Evolutionary conservation across 768 basidiomycete genomes (phyloP).

Genomic region (Lactarius sanguifluus): DNA sequence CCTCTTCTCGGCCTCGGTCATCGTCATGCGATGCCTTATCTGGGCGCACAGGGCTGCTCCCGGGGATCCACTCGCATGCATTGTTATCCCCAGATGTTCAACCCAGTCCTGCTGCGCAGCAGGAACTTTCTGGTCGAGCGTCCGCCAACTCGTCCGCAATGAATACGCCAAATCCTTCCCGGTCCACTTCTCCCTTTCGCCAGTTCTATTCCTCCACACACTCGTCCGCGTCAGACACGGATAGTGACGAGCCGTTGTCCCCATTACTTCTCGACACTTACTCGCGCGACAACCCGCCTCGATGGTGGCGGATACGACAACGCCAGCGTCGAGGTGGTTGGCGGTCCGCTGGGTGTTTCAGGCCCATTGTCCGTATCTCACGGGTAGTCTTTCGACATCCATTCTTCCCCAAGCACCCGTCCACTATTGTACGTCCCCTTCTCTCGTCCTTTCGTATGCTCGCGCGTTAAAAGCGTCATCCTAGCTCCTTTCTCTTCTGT

Average conservation of each 20-base stretch:
- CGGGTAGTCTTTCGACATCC: conserved; percentile 65
- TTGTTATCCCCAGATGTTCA: conserved; percentile 5
- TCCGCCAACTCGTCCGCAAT: conserved; percentile 38
- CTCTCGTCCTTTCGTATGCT: conserved; percentile 8
- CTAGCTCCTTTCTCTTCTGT: conserved; percentile 67
- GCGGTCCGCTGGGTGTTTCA: conserved; percentile 45
- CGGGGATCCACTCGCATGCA: conserved; percentile 30
- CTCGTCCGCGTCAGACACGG: conserved; percentile 59
- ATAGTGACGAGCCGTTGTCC: conserved; percentile 54
- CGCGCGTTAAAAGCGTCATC: conserved; percentile 23
- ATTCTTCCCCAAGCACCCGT: conserved; percentile 75
- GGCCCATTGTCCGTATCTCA: conserved; percentile 54
- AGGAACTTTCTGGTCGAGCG: conserved; percentile 8
- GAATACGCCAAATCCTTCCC: conserved; percentile 59
- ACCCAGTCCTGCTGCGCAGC: conserved; percentile 4
- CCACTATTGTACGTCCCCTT: conserved; percentile 64
- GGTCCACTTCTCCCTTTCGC: conserved; percentile 58
- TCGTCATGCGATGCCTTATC: background rate
- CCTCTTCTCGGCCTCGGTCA: background rate
- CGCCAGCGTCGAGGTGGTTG: conserved; percentile 52
- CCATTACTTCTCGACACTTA: conserved; percentile 43
- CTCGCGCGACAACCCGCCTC: conserved; percentile 42
- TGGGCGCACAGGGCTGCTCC: background rate
- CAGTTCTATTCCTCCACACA: conserved; percentile 53
- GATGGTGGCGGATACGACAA: conserved; percentile 53